A percentile compares a stretch with the other conserved stretches of the same genome.
Evolutionary conservation across 192 early-diverging fungal genomes (phyloP).

Genomic region (Backusella mclennaniae): DNA sequence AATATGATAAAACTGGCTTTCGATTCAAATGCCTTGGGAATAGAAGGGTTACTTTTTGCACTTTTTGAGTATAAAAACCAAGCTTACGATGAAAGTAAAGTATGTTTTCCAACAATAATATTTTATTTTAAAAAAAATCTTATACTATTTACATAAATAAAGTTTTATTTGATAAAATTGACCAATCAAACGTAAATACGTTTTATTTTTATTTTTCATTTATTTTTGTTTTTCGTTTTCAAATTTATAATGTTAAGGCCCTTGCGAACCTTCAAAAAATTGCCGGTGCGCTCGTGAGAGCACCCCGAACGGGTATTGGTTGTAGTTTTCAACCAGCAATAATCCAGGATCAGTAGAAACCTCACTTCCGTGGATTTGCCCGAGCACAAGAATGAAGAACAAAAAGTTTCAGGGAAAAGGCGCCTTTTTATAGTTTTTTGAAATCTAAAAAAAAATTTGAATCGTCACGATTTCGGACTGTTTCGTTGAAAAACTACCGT

Average conservation of each 20-base stretch:
- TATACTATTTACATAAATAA: too few species aligned
- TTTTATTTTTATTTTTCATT: constrained; percentile 15
- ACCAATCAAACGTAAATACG: background rate
- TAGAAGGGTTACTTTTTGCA: too few species aligned
- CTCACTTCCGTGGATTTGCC: constrained; percentile 41
- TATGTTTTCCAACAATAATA: too few species aligned
- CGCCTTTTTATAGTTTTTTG: constrained; percentile 21
- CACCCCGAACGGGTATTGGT: constrained; percentile 32
- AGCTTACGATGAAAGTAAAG: too few species aligned
- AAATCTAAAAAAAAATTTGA: background rate
- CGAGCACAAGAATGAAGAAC: constrained; percentile 38
- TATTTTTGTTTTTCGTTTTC: background rate
- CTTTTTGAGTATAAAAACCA: too few species aligned
- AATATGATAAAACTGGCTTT: too few species aligned
- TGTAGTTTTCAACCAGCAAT: constrained; percentile 46
- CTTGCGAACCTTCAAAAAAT: constrained; percentile 30
- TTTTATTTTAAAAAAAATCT: too few species aligned
- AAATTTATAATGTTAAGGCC: constrained; percentile 9
- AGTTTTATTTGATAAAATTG: too few species aligned
- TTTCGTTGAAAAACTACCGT: background rate
- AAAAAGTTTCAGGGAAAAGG: background rate
- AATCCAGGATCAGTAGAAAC: constrained; percentile 40
- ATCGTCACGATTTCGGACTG: background rate
- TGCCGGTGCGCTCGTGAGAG: constrained; percentile 23
- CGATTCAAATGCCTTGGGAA: too few species aligned